Evolutionary conservation across 148 eudicot genomes (phyloP), one percentile per base, ranked within the genome.

Genomic region (Nyssa sinensis): DNA sequence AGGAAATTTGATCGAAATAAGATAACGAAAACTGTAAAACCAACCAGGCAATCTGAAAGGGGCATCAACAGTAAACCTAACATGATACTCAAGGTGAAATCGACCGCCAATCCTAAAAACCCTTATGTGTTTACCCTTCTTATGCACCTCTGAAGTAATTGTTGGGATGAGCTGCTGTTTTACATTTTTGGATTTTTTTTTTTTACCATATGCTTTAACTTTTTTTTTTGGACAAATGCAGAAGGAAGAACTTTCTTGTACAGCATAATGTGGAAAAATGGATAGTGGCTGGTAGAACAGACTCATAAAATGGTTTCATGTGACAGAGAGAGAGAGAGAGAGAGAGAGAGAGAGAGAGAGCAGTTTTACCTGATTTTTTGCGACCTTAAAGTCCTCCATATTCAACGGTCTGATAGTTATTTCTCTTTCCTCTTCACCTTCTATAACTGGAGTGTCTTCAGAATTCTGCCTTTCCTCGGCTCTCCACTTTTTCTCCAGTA

Each of bases 301-400:
- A n/a, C 57, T 49, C 6, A 55, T n/a, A 55, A 19, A 21, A 55
- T 55, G 3, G 57, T 4, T 49, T n/a, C n/a, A n/a, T n/a, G n/a
- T n/a, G n/a, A n/a, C n/a, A n/a, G n/a, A n/a, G n/a, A n/a, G n/a
- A n/a, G n/a, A n/a, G n/a, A n/a, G n/a, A n/a, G n/a, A n/a, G n/a
- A n/a, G n/a, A n/a, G n/a, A n/a, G n/a, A n/a, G n/a, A n/a, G n/a
- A n/a, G 29, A 57, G 58, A 41, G 10, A 67, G 69, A 32, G 13
- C n/a, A n/a, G 16, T 31, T 35, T 64, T 74, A 89, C 98, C 93
- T 93, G 98, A 62, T 81, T 85, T 80, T 85, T 94, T 4, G 94
- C 97, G 75, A 89, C 90, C 82, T 78, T 88, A 31, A 94, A 87
- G 77, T 94, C 98, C 44, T 84, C 85, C 83, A 88, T 82, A 75